A percentile compares a stretch with the other conserved stretches of the same genome.
These are phyloP conservation scores for Brassica incana DNA, from an alignment of 345 rosid species.

Conservation along the genomic window DNA sequence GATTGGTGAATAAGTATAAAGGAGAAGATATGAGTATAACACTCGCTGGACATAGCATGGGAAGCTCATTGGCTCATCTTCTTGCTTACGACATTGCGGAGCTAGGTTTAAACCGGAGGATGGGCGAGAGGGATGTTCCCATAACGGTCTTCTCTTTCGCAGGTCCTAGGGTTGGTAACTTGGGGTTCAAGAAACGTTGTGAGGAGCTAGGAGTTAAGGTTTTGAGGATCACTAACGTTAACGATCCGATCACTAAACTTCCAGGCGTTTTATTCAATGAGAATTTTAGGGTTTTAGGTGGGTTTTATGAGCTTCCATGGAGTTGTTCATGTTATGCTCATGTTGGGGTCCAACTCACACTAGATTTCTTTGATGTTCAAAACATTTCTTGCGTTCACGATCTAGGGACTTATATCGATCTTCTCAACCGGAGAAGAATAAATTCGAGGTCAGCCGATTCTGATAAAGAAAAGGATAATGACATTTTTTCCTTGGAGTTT, in stretches of 20 bases:
- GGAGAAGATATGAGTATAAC: constrained; percentile 72
- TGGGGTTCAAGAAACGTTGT: constrained; percentile 65
- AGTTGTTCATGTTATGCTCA: constrained; percentile 75
- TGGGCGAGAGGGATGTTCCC: constrained; percentile 28
- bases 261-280: constrained; percentile 82
- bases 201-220: constrained; percentile 79
- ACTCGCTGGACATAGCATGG: constrained; percentile 87
- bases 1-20: constrained; percentile 53
- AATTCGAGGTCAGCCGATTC: constrained; percentile 12
- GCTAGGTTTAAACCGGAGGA: constrained; percentile 51
- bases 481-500: constrained; percentile 16
- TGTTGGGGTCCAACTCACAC: constrained; percentile 64
- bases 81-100: constrained; percentile 82
- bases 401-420: constrained; percentile 59
- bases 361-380: constrained; percentile 68
- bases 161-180: constrained; percentile 89
- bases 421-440: constrained; percentile 41
- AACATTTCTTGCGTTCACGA: constrained; percentile 77
- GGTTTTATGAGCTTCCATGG: constrained; percentile 67
- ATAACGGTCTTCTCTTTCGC: constrained; percentile 77
- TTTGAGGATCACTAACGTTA: constrained; percentile 61
- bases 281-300: constrained; percentile 67
- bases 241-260: constrained; percentile 80
- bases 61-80: constrained; percentile 78
- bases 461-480: background rate